These are phyloP conservation scores for Alnus glutinosa DNA, from an alignment of 306 rosid species.

Conservation along the genomic window DNA sequence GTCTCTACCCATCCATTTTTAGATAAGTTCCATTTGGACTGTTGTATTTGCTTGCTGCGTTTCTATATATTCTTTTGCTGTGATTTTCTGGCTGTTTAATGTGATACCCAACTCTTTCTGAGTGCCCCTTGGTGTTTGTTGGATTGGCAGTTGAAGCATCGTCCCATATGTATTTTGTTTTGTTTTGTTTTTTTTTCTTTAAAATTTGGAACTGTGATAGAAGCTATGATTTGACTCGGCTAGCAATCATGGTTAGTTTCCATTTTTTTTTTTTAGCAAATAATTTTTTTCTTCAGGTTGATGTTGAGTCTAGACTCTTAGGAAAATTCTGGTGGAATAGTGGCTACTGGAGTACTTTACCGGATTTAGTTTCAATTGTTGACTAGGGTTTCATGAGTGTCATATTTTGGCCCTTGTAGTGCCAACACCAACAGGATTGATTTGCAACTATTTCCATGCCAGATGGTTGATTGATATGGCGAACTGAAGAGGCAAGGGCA, in stretches of 20 bases:
- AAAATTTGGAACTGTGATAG: no score
- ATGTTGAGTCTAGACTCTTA: neutral
- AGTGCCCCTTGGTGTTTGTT: neutral
- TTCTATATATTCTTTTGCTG: neutral
- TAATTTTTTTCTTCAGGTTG: neutral
- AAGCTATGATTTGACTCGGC: no score
- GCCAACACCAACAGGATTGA: conserved; percentile 16
- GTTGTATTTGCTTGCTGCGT: neutral
- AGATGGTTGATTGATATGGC: conserved; percentile 63
- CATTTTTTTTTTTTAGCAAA: neutral
- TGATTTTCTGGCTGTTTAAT: neutral
- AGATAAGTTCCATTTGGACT: neutral
- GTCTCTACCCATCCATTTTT: neutral
- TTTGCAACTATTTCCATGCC: conserved; percentile 44
- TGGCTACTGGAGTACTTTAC: neutral
- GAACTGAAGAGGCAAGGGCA: conserved; percentile 31
- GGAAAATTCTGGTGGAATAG: neutral
- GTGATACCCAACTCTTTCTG: neutral
- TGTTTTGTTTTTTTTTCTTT: no score
- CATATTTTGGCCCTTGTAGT: neutral
- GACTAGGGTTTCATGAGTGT: neutral
- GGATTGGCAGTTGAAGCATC: conserved; percentile 1
- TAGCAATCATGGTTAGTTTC: no score
- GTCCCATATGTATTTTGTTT: neutral
- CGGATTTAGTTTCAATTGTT: conserved; percentile 6